phyloP scores from a whole-genome alignment of 176 grass and related monocot genomes.

The Eleusine coracana region DNA sequence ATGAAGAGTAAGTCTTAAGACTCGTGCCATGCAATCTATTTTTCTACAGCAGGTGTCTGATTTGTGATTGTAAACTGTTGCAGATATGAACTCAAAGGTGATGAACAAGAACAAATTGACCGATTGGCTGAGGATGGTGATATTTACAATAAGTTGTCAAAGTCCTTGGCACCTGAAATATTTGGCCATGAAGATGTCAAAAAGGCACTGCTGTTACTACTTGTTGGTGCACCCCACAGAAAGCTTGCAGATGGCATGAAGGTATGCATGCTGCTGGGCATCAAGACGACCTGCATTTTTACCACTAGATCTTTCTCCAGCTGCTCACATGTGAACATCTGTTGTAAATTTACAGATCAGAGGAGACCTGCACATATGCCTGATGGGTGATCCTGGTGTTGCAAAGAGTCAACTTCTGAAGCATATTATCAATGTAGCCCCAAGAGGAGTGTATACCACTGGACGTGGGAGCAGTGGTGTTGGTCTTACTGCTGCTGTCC shows the following conservation, averaged over 20 bases:
- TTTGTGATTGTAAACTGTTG: slow-evolving; percentile 16
- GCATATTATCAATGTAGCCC: slow-evolving; percentile 99
- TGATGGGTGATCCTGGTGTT: slow-evolving; percentile 99
- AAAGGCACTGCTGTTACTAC: slow-evolving; percentile 88
- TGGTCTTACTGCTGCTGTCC: slow-evolving; percentile 95
- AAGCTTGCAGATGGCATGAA: slow-evolving; percentile 98
- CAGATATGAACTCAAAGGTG: slow-evolving; percentile 96
- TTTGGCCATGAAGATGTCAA: slow-evolving; percentile 99
- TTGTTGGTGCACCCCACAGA: slow-evolving; percentile 92
- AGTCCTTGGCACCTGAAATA: slow-evolving; percentile 96
- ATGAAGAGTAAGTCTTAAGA: slow-evolving; percentile 76
- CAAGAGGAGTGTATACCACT: slow-evolving; percentile 98
- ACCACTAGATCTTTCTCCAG: not conserved
- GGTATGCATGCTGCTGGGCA: slow-evolving; percentile 49
- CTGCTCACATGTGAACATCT: not conserved
- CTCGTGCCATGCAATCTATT: not conserved
- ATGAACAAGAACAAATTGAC: slow-evolving; percentile 94
- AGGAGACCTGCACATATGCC: slow-evolving; percentile 96
- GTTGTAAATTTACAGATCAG: slow-evolving; percentile 66
- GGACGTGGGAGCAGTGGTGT: slow-evolving; percentile 96
- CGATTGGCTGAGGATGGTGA: slow-evolving; percentile 92
- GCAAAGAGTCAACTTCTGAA: slow-evolving; percentile 99
- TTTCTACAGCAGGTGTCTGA: slow-evolving; percentile 24
- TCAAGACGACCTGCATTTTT: not conserved
- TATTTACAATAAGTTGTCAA: slow-evolving; percentile 91